Conservation (phyloP, 2,329 filamentous ascomycete species). For the Trichophyton equinum region DNA sequence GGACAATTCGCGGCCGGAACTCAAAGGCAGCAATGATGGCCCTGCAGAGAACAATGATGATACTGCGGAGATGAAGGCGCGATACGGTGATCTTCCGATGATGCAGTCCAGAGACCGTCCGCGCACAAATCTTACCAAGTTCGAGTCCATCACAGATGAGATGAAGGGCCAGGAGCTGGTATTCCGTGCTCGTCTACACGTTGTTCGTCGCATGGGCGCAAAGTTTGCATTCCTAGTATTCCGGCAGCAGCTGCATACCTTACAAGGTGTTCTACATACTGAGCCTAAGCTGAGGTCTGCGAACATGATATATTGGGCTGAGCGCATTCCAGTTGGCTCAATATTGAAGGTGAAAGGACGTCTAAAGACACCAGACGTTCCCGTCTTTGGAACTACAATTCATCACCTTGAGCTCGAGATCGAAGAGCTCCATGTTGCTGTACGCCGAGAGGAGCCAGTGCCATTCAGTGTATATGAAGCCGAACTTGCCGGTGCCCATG, state of each 20-base stretch:
- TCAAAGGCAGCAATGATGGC: not conserved
- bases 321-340: slow-evolving; percentile 66
- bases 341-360: slow-evolving; percentile 65
- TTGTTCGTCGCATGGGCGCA: slow-evolving; percentile 67
- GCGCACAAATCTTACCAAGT: slow-evolving; percentile 35
- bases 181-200: slow-evolving; percentile 63
- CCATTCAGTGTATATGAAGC: slow-evolving; percentile 61
- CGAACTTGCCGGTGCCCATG: slow-evolving; percentile 47
- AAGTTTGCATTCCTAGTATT: slow-evolving; percentile 77
- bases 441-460: slow-evolving; percentile 47
- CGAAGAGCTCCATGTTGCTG: slow-evolving; percentile 50
- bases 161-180: slow-evolving; percentile 47
- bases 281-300: slow-evolving; percentile 51
- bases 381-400: slow-evolving; percentile 62
- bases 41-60: slow-evolving; percentile 22
- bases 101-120: slow-evolving; percentile 45
- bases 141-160: slow-evolving; percentile 41
- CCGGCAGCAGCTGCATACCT: slow-evolving; percentile 67
- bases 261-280: slow-evolving; percentile 66
- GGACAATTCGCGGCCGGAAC: not conserved
- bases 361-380: slow-evolving; percentile 59
- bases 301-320: slow-evolving; percentile 75
- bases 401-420: slow-evolving; percentile 66
- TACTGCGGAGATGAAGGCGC: slow-evolving; percentile 45
- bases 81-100: slow-evolving; percentile 46